Evolutionary conservation across 2,329 filamentous ascomycete species (phyloP).

Genomic region (Geosmithia morbida): DNA sequence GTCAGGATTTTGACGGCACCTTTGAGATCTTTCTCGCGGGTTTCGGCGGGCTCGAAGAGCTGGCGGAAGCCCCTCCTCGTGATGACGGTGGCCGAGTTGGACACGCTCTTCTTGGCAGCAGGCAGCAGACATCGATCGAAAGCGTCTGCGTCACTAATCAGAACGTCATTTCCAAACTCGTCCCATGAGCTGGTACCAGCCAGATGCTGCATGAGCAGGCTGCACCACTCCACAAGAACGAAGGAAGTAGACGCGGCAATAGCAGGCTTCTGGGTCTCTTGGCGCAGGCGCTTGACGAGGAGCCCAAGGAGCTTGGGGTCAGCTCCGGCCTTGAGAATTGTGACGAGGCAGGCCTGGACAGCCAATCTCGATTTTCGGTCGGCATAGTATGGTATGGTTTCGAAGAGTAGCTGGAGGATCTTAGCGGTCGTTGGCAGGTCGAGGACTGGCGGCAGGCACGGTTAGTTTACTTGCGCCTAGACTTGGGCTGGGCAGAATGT

Average conservation of each 20-base stretch:
- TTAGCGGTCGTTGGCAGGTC: constrained; percentile 31
- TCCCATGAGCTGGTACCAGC: constrained; percentile 48
- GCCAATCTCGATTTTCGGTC: constrained; percentile 75
- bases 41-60: constrained; percentile 44
- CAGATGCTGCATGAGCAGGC: constrained; percentile 60
- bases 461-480: not conserved
- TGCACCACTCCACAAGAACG: constrained; percentile 83
- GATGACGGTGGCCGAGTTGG: constrained; percentile 59
- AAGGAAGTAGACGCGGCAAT: constrained; percentile 74
- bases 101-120: constrained; percentile 48
- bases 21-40: constrained; percentile 43
- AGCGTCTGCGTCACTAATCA: constrained; percentile 55
- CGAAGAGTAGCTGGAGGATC: constrained; percentile 63
- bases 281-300: constrained; percentile 52
- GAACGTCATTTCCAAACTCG: constrained; percentile 47
- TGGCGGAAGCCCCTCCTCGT: constrained; percentile 69
- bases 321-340: constrained; percentile 44
- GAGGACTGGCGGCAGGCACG: constrained; percentile 19
- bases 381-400: constrained; percentile 74
- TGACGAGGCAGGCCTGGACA: constrained; percentile 64
- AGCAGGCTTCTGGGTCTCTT: constrained; percentile 61
- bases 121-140: constrained; percentile 65
- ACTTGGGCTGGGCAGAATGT: constrained; percentile 2
- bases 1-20: constrained; percentile 54
- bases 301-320: constrained; percentile 42